Percentiles rank a stretch among this genome's conserved stretches.
These are phyloP conservation scores for Xylaria grammica DNA, from an alignment of 495 filamentous ascomycete species.

Conservation along the genomic window DNA sequence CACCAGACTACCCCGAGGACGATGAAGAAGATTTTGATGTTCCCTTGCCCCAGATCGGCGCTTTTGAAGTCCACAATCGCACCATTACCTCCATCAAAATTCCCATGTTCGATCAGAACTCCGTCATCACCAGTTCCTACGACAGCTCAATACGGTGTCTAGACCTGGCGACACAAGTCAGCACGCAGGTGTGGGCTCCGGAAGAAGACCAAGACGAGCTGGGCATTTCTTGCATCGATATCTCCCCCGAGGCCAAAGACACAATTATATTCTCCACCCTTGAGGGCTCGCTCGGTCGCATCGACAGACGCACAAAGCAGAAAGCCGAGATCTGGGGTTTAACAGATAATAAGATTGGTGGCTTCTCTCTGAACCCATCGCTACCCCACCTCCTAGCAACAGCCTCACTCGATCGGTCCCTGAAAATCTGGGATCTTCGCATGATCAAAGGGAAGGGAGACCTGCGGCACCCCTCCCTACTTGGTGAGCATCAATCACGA, in stretches of 20 bases:
- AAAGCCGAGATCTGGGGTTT: constrained; percentile 74
- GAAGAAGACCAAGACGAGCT: constrained; percentile 69
- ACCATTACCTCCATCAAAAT: constrained; percentile 87
- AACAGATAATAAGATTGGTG: constrained; percentile 93
- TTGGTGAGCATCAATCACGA: constrained; percentile 81
- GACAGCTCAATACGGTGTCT: constrained; percentile 90
- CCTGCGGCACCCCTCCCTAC: constrained; percentile 60
- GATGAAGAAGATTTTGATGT: constrained; percentile 69
- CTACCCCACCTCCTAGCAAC: constrained; percentile 86
- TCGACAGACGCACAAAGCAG: constrained; percentile 70
- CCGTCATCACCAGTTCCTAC: constrained; percentile 87
- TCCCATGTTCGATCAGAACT: constrained; percentile 69
- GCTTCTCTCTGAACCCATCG: constrained; percentile 80
- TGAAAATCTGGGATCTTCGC: constrained; percentile 92
- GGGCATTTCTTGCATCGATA: constrained; percentile 81
- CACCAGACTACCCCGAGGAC: constrained; percentile 51
- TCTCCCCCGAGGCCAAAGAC: constrained; percentile 71
- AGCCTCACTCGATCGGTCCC: constrained; percentile 83
- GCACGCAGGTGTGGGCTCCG: constrained; percentile 80
- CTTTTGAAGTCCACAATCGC: constrained; percentile 86
- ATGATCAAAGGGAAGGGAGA: constrained; percentile 68
- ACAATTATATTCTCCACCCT: constrained; percentile 87
- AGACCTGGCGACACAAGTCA: constrained; percentile 78
- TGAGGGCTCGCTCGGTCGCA: constrained; percentile 75
- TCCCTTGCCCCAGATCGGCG: constrained; percentile 75